Percentiles rank a stretch among this genome's conserved stretches.
Evolutionary conservation across 345 rosid genomes (phyloP).

Genomic region (Syzygium aromaticum): DNA sequence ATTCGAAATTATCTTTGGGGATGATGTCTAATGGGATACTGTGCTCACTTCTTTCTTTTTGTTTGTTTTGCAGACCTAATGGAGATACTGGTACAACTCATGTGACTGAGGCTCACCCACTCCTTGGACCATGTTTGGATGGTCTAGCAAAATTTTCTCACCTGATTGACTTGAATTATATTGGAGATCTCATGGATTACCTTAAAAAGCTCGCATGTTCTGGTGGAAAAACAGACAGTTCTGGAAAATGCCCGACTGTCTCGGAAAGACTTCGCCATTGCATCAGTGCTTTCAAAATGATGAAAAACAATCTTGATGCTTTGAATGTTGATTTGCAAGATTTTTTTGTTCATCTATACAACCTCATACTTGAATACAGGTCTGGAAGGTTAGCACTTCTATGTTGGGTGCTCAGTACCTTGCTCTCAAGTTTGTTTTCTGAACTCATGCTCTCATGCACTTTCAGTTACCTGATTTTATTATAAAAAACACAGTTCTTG

Average conservation of each 20-base stretch:
- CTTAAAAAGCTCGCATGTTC: conserved; percentile 74
- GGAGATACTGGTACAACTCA: conserved; percentile 21
- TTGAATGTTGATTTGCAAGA: conserved; percentile 91
- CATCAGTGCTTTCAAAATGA: conserved; percentile 87
- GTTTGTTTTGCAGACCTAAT: conserved; percentile 12
- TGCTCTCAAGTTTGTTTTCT: not conserved
- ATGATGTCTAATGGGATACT: not conserved
- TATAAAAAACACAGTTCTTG: not conserved
- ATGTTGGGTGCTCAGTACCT: not conserved
- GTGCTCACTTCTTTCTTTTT: not conserved
- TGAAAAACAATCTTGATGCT: conserved; percentile 92
- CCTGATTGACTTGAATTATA: conserved; percentile 71
- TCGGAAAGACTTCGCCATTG: conserved; percentile 86
- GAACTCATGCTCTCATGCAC: not conserved
- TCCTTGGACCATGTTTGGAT: conserved; percentile 73
- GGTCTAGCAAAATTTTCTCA: conserved; percentile 88
- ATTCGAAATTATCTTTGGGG: not conserved
- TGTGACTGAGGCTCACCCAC: conserved; percentile 44
- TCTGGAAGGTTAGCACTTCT: conserved; percentile 76
- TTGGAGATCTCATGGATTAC: conserved; percentile 84
- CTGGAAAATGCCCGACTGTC: conserved; percentile 40
- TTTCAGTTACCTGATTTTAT: not conserved
- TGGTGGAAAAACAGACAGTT: conserved; percentile 19
- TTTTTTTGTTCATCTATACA: conserved; percentile 84
- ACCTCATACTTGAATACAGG: conserved; percentile 74